Base-by-base conservation (phyloP, 2,329 filamentous ascomycete genomes). In the Diaporthe australafricana region DNA sequence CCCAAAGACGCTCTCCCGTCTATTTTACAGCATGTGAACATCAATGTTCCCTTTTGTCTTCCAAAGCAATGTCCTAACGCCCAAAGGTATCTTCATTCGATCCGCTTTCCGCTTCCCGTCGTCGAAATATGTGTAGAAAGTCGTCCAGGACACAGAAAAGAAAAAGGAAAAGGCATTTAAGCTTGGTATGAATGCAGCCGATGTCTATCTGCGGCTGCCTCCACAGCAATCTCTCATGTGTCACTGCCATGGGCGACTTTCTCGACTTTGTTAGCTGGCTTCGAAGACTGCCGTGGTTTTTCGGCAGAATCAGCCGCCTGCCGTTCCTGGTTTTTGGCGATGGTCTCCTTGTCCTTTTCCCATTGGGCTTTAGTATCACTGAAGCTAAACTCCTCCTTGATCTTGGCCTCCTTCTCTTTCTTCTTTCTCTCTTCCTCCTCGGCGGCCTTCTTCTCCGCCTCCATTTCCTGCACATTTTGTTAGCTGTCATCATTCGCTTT, bases 281-380 rank as follows among this genome's bases (percentile, higher is more conserved):
- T 66, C 22, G 52, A 50, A n/a, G 72, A 73, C 45, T 72, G 47
- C 52, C 70, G 57, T 47, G 72, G 70, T 50, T 73, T 69, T 27
- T 67, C 65, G 8, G 66, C 67, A 17, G 69, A 52, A 27, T 66
- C 73, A 5, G 63, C 65, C 11, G 22, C 40, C 40, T 77, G 73
- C 75, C 87, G 79, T 72, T 87, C 85, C 70, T 91, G 89, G 73
- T 89, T 85, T 73, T 89, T 84, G 9, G 89, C 89, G 77, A 98
- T 92, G 48, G 92, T 90, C 6, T 73, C 56, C 84, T 96, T 97
- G 80, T 98, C 96, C 81, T 95, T 92, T 79, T 97, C 93, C 94
- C 95, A 98, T 80, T 98, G 93, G 53, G 86, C 87, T 74, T 89
- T 92, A 35, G 92, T 85, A 75, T 96, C 92, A 65, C 92, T 90